phyloP scores from a whole-genome alignment of 2,329 filamentous ascomycete species.

The Boeremia exigua region DNA sequence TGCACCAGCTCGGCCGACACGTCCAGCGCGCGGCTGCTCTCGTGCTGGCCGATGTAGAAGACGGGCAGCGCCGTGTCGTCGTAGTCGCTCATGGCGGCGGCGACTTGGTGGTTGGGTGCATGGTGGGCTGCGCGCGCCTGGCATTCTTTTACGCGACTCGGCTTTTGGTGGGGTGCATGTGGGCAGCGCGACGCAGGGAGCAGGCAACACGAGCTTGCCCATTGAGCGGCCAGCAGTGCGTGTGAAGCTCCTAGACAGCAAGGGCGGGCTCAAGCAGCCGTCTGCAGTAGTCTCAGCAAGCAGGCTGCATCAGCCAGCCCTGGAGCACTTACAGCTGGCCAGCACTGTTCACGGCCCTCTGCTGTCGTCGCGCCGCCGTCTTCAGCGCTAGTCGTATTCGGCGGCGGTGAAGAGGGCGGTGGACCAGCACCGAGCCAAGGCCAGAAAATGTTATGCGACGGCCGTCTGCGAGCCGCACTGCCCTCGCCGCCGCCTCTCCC shows the following conservation, averaged over 20 bases:
- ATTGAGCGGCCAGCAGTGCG: not conserved
- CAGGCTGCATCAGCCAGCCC: no score
- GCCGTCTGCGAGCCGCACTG: not conserved
- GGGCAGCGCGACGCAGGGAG: no score
- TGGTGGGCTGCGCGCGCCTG: not conserved
- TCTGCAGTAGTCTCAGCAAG: no score
- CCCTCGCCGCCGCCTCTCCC: not conserved
- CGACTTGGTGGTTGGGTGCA: not conserved
- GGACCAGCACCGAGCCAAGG: not conserved
- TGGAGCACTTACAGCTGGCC: no score
- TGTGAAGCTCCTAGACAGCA: no score
- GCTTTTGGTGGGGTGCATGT: constrained; percentile 1
- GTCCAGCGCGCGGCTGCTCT: constrained; percentile 66
- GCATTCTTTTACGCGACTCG: not conserved
- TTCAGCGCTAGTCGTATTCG: not conserved
- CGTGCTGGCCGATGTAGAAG: constrained; percentile 78
- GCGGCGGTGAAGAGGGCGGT: constrained; percentile 2
- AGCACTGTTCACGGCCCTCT: no score
- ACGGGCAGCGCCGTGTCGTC: constrained; percentile 48
- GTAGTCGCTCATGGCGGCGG: constrained; percentile 16
- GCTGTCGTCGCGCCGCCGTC: no score
- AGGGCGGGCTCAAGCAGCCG: no score
- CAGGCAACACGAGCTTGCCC: no score
- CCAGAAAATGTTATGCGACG: constrained; percentile 6
- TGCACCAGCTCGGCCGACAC: constrained; percentile 69